phyloP scores from a whole-genome alignment of 2,329 filamentous ascomycete genomes.

The Colletotrichum sp. region DNA sequence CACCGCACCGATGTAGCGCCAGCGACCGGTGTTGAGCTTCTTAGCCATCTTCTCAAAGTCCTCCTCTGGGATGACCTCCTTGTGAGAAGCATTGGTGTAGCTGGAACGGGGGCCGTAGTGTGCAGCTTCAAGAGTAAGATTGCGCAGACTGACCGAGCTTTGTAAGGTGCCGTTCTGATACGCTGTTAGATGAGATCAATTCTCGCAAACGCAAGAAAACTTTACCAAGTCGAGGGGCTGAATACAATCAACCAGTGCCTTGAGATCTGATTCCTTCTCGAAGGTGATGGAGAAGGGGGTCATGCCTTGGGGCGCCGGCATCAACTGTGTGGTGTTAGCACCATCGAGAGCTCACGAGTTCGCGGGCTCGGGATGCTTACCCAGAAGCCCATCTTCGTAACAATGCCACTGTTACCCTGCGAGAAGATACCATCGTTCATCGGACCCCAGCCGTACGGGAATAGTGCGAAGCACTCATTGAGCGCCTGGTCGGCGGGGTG shows the following conservation, averaged over 20 bases:
- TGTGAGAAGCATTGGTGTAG: conserved; percentile 17
- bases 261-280: conserved; percentile 5
- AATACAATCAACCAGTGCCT: background rate
- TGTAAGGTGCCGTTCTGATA: background rate
- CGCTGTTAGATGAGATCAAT: no score
- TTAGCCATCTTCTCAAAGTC: conserved; percentile 13
- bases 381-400: conserved; percentile 58
- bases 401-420: conserved; percentile 56
- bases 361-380: background rate
- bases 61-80: background rate
- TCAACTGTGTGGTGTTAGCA: background rate
- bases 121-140: conserved; percentile 1
- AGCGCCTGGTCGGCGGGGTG: conserved; percentile 30
- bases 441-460: conserved; percentile 44
- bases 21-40: conserved; percentile 9
- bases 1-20: conserved; percentile 12
- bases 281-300: conserved; percentile 7
- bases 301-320: conserved; percentile 8
- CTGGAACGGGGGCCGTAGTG: conserved; percentile 12
- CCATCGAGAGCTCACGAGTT: accelerated
- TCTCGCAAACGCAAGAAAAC: accelerated
- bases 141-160: conserved; percentile 9
- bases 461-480: conserved; percentile 34
- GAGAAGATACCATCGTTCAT: conserved; percentile 52
- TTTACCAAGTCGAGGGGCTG: conserved; percentile 5